Base-by-base conservation (phyloP, 306 rosid species). In the Sophora flavescens region DNA sequence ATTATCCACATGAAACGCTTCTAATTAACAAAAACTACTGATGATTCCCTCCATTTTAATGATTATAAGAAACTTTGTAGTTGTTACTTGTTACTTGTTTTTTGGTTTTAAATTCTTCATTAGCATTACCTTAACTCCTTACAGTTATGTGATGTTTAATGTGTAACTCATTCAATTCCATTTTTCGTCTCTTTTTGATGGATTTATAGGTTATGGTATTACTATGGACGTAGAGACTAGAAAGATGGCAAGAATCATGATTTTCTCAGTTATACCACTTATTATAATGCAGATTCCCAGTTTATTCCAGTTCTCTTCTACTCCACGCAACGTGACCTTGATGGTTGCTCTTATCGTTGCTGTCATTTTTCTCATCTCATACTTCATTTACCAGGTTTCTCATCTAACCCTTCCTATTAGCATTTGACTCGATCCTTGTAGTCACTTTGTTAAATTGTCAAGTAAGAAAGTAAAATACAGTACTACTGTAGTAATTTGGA, bases 371-470 rank as follows among this genome's bases (percentile, higher is more conserved):
- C 87, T 87, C 28, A 57, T 87, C 70, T 74, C 72, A 15, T 83
- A 80, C 81, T 80, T 86, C 79, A 68, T 87, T 75, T 87, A 90
- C 77, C 94, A 90, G 94, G 91, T 87, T 74, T 16, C 39, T 36
- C 62, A 69, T 80, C 75, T 63, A 54, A 9, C 57, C 42, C 58
- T 30, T 53, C 32, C 52, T 64, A 26, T 30, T 64, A 28, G 15
- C 28, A n/a, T 8, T 51, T 4, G 47, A 47, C 50, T 51, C 62
- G 1, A 63, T 57, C 35, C 64, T 54, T 51, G 32, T 28, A 14
- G n/a, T 62, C 2, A 11, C 17, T 13, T 53, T 41, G 32, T 45
- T 3, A 13, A 6, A 6, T 14, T 54, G 57, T 69, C 51, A 6
- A 35, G 32, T 41, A 52, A 42, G 60, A 68, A 50, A 22, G 33